Evolutionary conservation across 1,284 basidiomycete genomes (phyloP), one percentile per base, ranked within the genome.

Genomic region (Pterula multifida): DNA sequence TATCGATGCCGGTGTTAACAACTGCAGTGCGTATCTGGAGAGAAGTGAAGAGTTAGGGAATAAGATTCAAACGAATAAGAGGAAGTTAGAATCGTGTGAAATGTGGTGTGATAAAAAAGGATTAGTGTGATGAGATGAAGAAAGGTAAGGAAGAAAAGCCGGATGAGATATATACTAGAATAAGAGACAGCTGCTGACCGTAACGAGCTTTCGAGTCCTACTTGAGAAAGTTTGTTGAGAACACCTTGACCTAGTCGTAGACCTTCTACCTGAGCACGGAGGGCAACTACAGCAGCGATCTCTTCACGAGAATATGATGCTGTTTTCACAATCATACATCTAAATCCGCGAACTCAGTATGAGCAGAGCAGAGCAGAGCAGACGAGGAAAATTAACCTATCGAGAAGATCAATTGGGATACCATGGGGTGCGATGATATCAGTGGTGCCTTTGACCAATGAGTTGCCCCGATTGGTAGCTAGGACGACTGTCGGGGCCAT

Each of bases 401-500:
- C 95, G 45, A 98, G 75, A 23, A 98, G 70, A 68, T 98, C 95
- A 48, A 94, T 78, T 3, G 95, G 96, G 49, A 98, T 76, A 21
- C 95, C 96, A 64, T 98, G 95, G 0, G 96, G 90, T 1, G 90
- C 79, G 17, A 91, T 74, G 52, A 98, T 86, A 54, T 98, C 95
- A 1, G 79, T 80, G 11, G 96, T 97, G 2, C 96, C 95, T 36
- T 94, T 80, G 46, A 98, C 92, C 3, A 91, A 79, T 15, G 88
- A 81, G 58, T 91, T 85, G 2, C 95, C 96, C 26, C 96, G 79
- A 66, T 98, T 98, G 22, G 94, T 96, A 0, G 96, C 96, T 51
- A 98, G 76, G 57, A 98, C 90, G 45, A 98, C 95, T 15, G 96
- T 96, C 0, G 96, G 95, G 13, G 92, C 91, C 82, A 98, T 92